Conservation (phyloP, 192 early-diverging fungal genomes). For the Coemansia sp. region DNA sequence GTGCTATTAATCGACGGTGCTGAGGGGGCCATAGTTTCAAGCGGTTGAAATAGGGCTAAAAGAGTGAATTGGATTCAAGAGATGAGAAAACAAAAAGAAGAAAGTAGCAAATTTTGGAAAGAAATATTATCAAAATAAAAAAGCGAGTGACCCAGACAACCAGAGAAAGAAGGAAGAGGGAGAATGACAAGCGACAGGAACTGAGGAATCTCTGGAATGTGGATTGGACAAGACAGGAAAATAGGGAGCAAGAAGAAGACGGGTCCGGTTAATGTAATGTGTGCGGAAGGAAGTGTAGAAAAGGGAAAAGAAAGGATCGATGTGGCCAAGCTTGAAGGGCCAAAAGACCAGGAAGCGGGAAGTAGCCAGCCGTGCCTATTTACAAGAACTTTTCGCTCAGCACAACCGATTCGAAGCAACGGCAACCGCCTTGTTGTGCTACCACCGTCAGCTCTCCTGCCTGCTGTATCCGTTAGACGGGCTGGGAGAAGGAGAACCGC, state of each 20-base stretch:
- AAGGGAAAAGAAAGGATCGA: slow-evolving; percentile 5
- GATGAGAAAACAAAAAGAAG: not conserved
- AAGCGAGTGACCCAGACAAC: not conserved
- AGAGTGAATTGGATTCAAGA: slow-evolving; percentile 8
- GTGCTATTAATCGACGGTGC: slow-evolving; percentile 54
- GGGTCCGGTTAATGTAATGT: not conserved
- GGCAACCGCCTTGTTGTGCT: no score
- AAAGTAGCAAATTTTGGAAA: not conserved
- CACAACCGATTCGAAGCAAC: not conserved
- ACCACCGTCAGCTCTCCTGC: no score
- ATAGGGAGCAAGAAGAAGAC: not conserved
- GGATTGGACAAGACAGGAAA: not conserved
- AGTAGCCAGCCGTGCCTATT: not conserved
- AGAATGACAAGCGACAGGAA: not conserved
- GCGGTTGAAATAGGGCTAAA: not conserved
- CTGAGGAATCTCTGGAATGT: slow-evolving; percentile 1
- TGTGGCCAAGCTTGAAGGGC: not conserved
- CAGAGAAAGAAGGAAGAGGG: slow-evolving; percentile 4
- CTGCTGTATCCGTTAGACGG: no score
- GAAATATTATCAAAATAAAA: not conserved
- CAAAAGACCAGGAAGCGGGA: not conserved
- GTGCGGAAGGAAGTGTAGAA: not conserved
- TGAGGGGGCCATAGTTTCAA: slow-evolving; percentile 46
- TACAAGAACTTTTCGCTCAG: not conserved
- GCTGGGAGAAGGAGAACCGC: no score